Percentiles rank a stretch among this genome's conserved stretches.
These are phyloP conservation scores for Heimioporus sp. DNA, from an alignment of 768 basidiomycete genomes.

Conservation along the genomic window DNA sequence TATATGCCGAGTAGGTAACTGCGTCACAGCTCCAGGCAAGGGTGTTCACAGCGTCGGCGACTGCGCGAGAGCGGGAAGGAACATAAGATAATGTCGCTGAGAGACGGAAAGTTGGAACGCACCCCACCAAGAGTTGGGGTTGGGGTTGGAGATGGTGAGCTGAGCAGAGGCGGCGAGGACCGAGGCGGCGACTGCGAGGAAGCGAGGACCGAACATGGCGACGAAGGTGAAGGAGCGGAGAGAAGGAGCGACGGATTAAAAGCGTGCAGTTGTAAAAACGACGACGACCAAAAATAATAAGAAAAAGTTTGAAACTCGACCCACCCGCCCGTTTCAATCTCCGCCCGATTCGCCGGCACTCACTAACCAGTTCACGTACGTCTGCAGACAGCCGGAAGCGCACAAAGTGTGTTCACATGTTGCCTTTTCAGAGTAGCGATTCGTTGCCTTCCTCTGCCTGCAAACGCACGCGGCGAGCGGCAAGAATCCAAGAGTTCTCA, in stretches of 20 bases:
- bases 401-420: too few relatives aligned
- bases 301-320: not conserved
- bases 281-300: constrained; percentile 8
- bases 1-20: constrained; percentile 41
- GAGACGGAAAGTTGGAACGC: constrained; percentile 21
- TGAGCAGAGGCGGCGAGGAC: constrained; percentile 31
- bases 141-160: constrained; percentile 47
- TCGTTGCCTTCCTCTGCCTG: too few relatives aligned
- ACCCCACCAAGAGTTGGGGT: constrained; percentile 60
- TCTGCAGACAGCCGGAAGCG: too few relatives aligned
- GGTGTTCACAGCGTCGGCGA: constrained; percentile 55
- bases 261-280: constrained; percentile 1
- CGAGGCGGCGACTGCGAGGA: constrained; percentile 39
- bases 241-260: constrained; percentile 26
- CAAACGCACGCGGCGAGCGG: too few relatives aligned
- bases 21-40: constrained; percentile 56
- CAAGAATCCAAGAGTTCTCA: too few relatives aligned
- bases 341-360: too few relatives aligned
- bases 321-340: constrained; percentile 20
- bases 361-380: too few relatives aligned
- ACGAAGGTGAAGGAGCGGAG: constrained; percentile 12
- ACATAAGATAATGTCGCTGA: not conserved
- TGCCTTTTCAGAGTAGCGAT: too few relatives aligned
- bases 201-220: constrained; percentile 34
- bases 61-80: constrained; percentile 30